Base-by-base conservation (phyloP, 2,329 filamentous ascomycete species). In the Pseudovirgaria hyperparasitica region DNA sequence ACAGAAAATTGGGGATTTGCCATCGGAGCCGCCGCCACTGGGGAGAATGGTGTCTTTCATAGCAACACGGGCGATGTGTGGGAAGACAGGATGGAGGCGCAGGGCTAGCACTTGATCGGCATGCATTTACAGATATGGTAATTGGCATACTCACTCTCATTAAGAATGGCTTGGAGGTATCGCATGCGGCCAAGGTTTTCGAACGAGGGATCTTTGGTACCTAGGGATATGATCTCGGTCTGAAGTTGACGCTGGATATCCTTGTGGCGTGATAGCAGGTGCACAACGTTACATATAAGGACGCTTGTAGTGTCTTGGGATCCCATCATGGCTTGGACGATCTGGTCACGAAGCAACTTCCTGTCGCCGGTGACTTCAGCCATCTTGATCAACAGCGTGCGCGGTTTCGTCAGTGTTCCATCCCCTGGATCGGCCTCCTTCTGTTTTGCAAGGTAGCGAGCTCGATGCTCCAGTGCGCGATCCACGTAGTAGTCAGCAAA, bases 11-110 rank as follows among this genome's bases (percentile, higher is more conserved):
- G 52, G 52, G 2, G 31, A 16, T 1, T 6, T 24, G n/a, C 42
- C 43, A 12, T 47, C 38, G 1, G 28, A 19, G 1, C 52, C 50
- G 4, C 46, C 49, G 16, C 51, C 51, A 5, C 30, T 35, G 1
- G 51, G 50, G 0, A 55, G 25, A 0, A 39, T 23, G 4, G 44
- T 52, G 27, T 53, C 42, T 4, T 26, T 11, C 19, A 9, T 16
- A 27, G 28, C 6, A 34, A 25, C 22, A 4, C 29, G 25, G 18
- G 17, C 16, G 16, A 14, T 31, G 6, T 18, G 15, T 4, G 15
- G 15, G 17, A 31, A 19, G 11, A 17, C 16, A 11, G 29, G 29
- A 18, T 31, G 12, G 13, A 31, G 29, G 11, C 29, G 29, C 2
- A 31, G 22, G n/a, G n/a, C n/a, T n/a, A n/a, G n/a, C n/a, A n/a